Evolutionary conservation across 768 basidiomycete species (phyloP), one percentile per base, ranked within the genome.

Genomic region (Lactarius sp.): DNA sequence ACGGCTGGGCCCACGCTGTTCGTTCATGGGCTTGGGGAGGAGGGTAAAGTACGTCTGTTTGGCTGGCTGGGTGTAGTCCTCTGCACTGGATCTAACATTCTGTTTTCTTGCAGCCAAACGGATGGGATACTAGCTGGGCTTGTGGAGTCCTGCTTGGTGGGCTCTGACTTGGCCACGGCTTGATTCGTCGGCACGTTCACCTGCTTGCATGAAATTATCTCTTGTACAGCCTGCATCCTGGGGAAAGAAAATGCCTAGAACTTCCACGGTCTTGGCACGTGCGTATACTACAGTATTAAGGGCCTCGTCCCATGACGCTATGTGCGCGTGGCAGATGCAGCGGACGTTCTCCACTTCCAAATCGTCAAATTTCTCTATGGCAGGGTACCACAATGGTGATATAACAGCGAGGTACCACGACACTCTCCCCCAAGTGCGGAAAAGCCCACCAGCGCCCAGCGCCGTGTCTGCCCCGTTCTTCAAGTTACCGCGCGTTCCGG

Each of bases 21-120:
- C 54, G 79, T 92, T 16, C 76, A 85, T 67, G 82, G 78, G 66
- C 76, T 87, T 16, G 88, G 88, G 0, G 88, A 92, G 56, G 90
- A 93, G 70, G 86, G 88, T 39, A 92, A 86, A 83, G 88, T 86
- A 65, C 54, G 81, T 65, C 2, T 37, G 1, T n/a, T 56, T 41
- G 13, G 18, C 59, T 33, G n/a, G 1, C n/a, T 47, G 14, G 22
- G 22, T 27, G 22, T 2, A 27, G 22, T 27, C 14, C 5, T 37
- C 8, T 27, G 12, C 10, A 3, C 54, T 34, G 47, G 5, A 27
- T 20, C 33, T 62, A 20, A 58, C 22, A 1, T 39, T 6, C 10
- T 16, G n/a, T 27, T 46, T 34, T 42, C 6, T 34, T 37, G 20
- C 31, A 63, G 62, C 62, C 62, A 22, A 59, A 63, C 44, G 56